Base-by-base conservation (phyloP, 1,284 basidiomycete genomes). In the Puccinia polysora region DNA sequence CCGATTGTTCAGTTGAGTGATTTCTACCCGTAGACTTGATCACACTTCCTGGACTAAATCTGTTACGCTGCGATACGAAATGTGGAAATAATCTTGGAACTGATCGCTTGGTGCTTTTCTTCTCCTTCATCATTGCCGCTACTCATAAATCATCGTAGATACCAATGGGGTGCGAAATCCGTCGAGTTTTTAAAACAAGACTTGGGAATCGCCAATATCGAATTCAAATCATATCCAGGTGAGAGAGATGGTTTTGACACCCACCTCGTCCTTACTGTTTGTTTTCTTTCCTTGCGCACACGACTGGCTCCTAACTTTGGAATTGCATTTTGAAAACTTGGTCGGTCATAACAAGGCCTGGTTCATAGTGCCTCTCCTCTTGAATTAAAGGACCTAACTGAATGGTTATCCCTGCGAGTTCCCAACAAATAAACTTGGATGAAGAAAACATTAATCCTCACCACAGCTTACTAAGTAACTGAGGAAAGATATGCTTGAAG, bases 201-300 rank as follows among this genome's bases (percentile, higher is more conserved):
- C 15, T 49, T 69, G 43, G 53, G 53, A 5, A 23, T 69, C 8
- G 34, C 15, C 15, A 38, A 58, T 12, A 55, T 69, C 23, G 52
- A 56, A 5, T 69, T 69, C 20, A 69, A 59, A 47, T 55, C 65
- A 15, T 69, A 69, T 38, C 65, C 34, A 59, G 43, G 65, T 69
- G 1, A 58, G 43, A n/a, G 7, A 23, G 36, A 34, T 15, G 18
- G 30, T 15, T n/a, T 32, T 52, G 2, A 25, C 15, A 52, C 10
- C 23, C 18, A 25, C 7, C n/a, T 18, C 49, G 15, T 20, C 10
- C 32, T 38, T 20, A 1, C 7, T 28, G 4, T 34, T 55, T 12
- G 15, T 4, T 56, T 45, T 43, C 4, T n/a, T n/a, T n/a, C n/a
- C n/a, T n/a, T n/a, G n/a, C n/a, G n/a, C n/a, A n/a, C n/a, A n/a